These are phyloP conservation scores for Globisporangium yorkense DNA, from an alignment of 352 stramenopile genomes.

Conservation along the genomic window DNA sequence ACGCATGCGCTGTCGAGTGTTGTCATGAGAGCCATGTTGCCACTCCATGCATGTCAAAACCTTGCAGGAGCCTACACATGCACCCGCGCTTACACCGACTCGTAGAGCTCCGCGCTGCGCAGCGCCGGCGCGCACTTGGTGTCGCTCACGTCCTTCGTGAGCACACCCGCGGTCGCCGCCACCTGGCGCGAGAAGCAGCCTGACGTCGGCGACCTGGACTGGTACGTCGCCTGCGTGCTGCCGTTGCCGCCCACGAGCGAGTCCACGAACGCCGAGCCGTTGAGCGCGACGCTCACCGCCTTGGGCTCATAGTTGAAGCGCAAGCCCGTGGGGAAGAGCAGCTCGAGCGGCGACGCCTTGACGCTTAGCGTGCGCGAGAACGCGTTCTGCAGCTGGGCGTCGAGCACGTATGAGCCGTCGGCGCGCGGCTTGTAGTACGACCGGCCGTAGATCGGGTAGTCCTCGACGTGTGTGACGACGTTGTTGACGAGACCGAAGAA, in stretches of 20 bases:
- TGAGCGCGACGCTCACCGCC: slow-evolving; percentile 23
- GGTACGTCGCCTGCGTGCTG: slow-evolving; percentile 19
- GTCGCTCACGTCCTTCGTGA: slow-evolving; percentile 18
- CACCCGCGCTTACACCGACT: neutral
- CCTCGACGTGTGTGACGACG: slow-evolving; percentile 27
- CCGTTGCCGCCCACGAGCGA: slow-evolving; percentile 34
- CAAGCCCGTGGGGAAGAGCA: slow-evolving; percentile 16
- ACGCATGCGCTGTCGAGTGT: no score
- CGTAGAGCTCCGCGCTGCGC: neutral
- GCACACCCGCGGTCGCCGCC: slow-evolving; percentile 10
- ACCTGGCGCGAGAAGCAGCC: slow-evolving; percentile 32
- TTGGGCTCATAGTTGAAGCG: slow-evolving; percentile 19
- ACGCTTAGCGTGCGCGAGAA: slow-evolving; percentile 24
- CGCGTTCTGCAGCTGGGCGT: slow-evolving; percentile 35
- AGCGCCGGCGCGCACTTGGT: slow-evolving; percentile 2
- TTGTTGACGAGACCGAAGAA: slow-evolving; percentile 6
- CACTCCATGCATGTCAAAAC: neutral
- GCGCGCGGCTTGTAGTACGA: slow-evolving; percentile 34
- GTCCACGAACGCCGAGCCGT: slow-evolving; percentile 23
- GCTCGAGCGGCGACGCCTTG: slow-evolving; percentile 13
- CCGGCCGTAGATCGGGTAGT: slow-evolving; percentile 46
- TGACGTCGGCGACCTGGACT: slow-evolving; percentile 13
- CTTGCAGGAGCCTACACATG: neutral
- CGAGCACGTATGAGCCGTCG: slow-evolving; percentile 33
- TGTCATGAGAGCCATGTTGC: no score